phyloP scores from a whole-genome alignment of 2,329 filamentous ascomycete genomes.

The Diaporthe ilicicola region DNA sequence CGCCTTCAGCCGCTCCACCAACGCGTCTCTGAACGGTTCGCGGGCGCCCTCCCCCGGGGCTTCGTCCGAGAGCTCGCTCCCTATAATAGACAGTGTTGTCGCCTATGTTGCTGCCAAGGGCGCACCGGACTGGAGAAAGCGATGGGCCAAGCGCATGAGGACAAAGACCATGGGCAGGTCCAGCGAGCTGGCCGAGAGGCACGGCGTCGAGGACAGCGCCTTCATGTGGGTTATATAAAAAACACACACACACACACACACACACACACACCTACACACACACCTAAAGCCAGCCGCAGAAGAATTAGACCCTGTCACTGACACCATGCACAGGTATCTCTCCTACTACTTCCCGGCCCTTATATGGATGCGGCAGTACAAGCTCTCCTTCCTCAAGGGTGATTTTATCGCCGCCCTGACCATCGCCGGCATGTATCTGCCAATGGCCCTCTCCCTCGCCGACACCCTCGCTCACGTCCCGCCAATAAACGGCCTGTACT shows the following conservation, averaged over 20 bases:
- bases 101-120: constrained; percentile 49
- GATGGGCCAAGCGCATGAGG: constrained; percentile 60
- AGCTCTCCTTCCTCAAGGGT: constrained; percentile 80
- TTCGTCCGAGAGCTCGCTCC: constrained; percentile 38
- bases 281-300: neutral
- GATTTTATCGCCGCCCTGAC: constrained; percentile 90
- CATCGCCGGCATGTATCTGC: constrained; percentile 98
- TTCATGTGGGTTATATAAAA: constrained; percentile 81
- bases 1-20: constrained; percentile 42
- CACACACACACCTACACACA: neutral
- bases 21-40: constrained; percentile 42
- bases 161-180: constrained; percentile 78
- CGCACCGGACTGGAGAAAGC: constrained; percentile 53
- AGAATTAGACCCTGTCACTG: neutral
- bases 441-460: constrained; percentile 93
- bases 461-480: constrained; percentile 92
- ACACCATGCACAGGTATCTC: constrained; percentile 70
- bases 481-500: constrained; percentile 92
- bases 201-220: constrained; percentile 77
- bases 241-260: neutral
- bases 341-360: constrained; percentile 93
- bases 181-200: constrained; percentile 73
- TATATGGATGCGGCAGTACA: constrained; percentile 91
- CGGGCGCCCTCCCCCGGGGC: constrained; percentile 45
- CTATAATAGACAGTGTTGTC: constrained; percentile 50